Conservation (phyloP, 2,329 filamentous ascomycete genomes). For the Pseudopyrenochaeta lycopersici region DNA sequence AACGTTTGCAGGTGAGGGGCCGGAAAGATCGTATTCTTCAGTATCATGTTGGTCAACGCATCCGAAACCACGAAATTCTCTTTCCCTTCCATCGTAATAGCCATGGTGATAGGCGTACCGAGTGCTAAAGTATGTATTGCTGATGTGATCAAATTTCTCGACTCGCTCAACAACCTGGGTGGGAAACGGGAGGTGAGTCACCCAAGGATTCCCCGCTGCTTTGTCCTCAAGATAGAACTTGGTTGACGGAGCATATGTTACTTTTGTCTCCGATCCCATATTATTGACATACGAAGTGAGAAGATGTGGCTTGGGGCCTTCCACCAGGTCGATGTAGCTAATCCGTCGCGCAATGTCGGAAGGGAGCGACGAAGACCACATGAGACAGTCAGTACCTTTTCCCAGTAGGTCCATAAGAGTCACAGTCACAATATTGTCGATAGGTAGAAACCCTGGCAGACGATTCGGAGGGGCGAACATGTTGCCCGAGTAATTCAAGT, state of each 20-base stretch:
- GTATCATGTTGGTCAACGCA: constrained; percentile 38
- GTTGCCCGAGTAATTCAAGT: constrained; percentile 23
- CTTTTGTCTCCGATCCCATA: background rate
- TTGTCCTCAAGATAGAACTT: background rate
- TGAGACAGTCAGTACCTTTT: background rate
- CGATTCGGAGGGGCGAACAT: background rate
- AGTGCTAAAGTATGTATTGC: background rate
- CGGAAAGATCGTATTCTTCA: background rate
- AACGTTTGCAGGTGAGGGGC: background rate
- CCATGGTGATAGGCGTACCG: constrained; percentile 21
- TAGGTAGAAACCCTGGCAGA: background rate
- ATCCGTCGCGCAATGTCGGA: background rate
- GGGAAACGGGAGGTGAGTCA: background rate
- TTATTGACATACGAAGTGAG: background rate
- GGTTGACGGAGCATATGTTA: background rate
- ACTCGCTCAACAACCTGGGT: background rate
- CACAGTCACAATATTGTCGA: constrained; percentile 27
- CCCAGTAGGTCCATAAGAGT: constrained; percentile 28
- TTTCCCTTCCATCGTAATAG: constrained; percentile 35
- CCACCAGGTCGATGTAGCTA: background rate
- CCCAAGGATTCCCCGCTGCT: background rate
- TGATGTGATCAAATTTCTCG: background rate
- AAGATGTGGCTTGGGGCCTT: background rate
- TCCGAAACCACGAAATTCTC: constrained; percentile 43
- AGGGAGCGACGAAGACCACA: background rate